These are phyloP conservation scores for Emergomyces africanus DNA, from an alignment of 2,329 filamentous ascomycete genomes.

Conservation along the genomic window DNA sequence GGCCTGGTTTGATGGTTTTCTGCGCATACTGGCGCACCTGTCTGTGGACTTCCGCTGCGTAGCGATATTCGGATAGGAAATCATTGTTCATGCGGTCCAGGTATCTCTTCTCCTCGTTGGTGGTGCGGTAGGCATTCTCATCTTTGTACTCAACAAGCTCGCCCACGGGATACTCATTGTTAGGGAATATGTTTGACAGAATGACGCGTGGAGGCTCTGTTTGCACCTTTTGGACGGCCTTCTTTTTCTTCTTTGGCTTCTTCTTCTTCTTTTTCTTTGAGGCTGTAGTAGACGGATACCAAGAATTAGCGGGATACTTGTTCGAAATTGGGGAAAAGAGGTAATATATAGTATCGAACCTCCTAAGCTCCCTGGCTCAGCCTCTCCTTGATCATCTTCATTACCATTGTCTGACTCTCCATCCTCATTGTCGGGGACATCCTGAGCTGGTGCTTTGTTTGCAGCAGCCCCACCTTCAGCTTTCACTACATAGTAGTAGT, in stretches of 20 bases:
- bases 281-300: conserved; percentile 7
- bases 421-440: conserved; percentile 30
- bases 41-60: conserved; percentile 78
- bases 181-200: conserved; percentile 60
- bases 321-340: not conserved
- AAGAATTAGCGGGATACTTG: not conserved
- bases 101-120: conserved; percentile 71
- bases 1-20: conserved; percentile 67
- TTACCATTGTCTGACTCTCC: conserved; percentile 44
- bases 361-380: conserved; percentile 27
- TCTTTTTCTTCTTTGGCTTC: conserved; percentile 61
- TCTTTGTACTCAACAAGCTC: conserved; percentile 66
- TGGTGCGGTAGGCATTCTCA: conserved; percentile 68
- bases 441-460: conserved; percentile 20
- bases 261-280: conserved; percentile 76
- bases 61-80: conserved; percentile 67
- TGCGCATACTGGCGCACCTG: conserved; percentile 77
- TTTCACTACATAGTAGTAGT: conserved; percentile 20
- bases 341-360: conserved; percentile 15
- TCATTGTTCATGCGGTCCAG: conserved; percentile 69
- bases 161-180: conserved; percentile 60
- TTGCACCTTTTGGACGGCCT: conserved; percentile 50
- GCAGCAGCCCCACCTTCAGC: conserved; percentile 22
- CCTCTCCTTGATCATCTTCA: conserved; percentile 32
- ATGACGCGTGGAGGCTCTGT: conserved; percentile 64